Conservation (phyloP, 805 yeast species). For the Candida verbasci region DNA sequence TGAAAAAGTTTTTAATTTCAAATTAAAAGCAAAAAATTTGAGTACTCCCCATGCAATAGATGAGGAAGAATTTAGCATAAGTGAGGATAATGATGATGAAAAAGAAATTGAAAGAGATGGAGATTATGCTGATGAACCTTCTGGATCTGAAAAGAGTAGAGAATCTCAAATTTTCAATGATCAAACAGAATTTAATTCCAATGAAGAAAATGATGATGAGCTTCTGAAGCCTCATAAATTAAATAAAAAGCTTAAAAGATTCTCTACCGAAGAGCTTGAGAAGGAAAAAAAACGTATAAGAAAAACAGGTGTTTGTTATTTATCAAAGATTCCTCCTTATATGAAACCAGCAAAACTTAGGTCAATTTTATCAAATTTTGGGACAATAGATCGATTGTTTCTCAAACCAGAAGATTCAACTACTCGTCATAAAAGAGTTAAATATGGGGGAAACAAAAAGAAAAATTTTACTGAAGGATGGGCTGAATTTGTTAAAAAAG, state of each 20-base stretch:
- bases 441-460: constrained; percentile 90
- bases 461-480: constrained; percentile 89
- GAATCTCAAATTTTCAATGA: no score
- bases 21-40: no score
- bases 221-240: constrained; percentile 10
- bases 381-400: constrained; percentile 81
- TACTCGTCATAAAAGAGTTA: constrained; percentile 62
- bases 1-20: no score
- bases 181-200: no score
- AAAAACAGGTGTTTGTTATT: constrained; percentile 87
- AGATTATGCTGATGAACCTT: no score
- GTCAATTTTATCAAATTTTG: constrained; percentile 76
- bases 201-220: no score
- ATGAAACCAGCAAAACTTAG: constrained; percentile 93
- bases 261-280: constrained; percentile 53
- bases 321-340: constrained; percentile 90
- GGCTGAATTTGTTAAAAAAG: constrained; percentile 85
- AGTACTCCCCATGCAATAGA: no score
- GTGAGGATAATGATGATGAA: no score
- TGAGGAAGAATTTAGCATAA: no score
- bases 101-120: no score
- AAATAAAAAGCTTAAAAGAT: constrained; percentile 44
- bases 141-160: no score
- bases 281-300: constrained; percentile 52
- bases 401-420: constrained; percentile 79